These are phyloP conservation scores for Penicillium chermesinum DNA, from an alignment of 495 filamentous ascomycete genomes.

Conservation along the genomic window DNA sequence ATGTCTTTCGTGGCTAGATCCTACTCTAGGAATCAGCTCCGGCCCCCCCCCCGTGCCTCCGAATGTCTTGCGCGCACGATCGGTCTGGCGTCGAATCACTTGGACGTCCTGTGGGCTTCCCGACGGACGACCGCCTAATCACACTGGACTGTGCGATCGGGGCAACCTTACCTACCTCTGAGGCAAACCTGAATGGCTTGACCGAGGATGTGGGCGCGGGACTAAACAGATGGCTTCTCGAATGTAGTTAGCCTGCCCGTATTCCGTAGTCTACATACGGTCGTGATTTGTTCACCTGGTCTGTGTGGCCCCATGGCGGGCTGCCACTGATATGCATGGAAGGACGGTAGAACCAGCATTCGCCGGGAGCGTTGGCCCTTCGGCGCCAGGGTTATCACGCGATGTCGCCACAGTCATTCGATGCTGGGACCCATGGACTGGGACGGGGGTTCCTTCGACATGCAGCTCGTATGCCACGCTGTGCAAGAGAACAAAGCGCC, in stretches of 20 bases:
- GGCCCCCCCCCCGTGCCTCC: neutral
- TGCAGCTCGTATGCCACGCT: constrained; percentile 1
- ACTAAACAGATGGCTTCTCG: too few species aligned
- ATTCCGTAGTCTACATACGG: too few species aligned
- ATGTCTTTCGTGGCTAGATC: neutral
- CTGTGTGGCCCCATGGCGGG: constrained; percentile 13
- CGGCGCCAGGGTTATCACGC: constrained; percentile 8
- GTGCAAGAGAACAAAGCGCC: neutral
- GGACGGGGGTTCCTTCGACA: neutral
- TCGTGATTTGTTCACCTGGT: too few species aligned
- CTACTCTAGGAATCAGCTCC: too few species aligned
- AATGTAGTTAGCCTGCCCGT: too few species aligned
- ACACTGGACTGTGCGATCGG: too few species aligned
- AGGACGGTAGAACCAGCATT: constrained; percentile 30
- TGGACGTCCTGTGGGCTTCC: neutral
- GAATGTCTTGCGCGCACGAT: too few species aligned
- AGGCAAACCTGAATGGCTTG: too few species aligned
- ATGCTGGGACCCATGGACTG: too few species aligned
- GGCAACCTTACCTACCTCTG: too few species aligned
- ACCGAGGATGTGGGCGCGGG: neutral
- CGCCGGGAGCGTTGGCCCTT: constrained; percentile 1
- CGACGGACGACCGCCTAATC: neutral
- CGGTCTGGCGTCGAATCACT: too few species aligned
- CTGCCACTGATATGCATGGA: constrained; percentile 29
- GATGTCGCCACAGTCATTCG: constrained; percentile 3